Evolutionary conservation across 176 grass and related monocot species (phyloP).

Genomic region (barley (Hordeum vulgare)): DNA sequence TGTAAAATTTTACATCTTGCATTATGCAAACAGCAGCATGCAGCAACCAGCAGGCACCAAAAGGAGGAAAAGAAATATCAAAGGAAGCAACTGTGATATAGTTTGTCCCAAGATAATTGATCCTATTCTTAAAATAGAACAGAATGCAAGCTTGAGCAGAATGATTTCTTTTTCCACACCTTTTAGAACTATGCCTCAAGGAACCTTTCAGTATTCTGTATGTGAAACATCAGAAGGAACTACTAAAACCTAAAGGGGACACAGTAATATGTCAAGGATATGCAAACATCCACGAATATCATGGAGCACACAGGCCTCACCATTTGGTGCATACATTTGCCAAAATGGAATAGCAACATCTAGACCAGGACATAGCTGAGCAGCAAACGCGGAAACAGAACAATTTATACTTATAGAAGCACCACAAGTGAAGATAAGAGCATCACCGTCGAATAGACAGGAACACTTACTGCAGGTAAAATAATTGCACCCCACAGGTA

Average conservation of each 20-base stretch:
- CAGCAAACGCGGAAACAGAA: not conserved
- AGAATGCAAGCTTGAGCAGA: not conserved
- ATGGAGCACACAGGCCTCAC: not conserved
- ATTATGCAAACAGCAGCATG: not conserved
- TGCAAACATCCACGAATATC: not conserved
- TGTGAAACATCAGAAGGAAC: not conserved
- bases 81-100: not conserved
- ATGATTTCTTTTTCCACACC: not conserved
- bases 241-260: not conserved
- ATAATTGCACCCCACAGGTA: not conserved
- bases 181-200: not conserved
- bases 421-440: not conserved
- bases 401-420: not conserved
- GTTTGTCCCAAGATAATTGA: not conserved
- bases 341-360: constrained; percentile 12
- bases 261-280: not conserved
- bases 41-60: not conserved
- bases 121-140: not conserved
- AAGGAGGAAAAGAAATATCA: not conserved
- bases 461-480: not conserved
- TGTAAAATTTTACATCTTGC: not conserved
- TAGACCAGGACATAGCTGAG: not conserved
- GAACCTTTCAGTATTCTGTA: not conserved
- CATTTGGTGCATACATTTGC: not conserved
- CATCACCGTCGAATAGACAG: not conserved